Percentiles rank a stretch among this genome's conserved stretches.
Evolutionary conservation across 2,329 filamentous ascomycete genomes (phyloP).

Genomic region (Trichoderma lentiforme): DNA sequence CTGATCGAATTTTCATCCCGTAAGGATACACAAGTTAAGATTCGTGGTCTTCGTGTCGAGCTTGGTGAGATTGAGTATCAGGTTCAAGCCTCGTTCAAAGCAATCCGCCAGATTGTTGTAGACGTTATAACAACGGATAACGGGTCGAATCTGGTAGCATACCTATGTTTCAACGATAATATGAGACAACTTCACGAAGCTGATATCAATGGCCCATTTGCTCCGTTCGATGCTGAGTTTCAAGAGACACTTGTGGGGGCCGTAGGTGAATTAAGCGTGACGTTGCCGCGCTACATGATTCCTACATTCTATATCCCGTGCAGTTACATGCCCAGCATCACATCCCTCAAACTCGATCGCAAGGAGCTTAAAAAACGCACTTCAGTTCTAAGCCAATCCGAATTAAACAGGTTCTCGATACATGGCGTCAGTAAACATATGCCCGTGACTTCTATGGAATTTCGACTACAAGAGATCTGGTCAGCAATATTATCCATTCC

Average conservation of each 20-base stretch:
- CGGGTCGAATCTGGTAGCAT: background rate
- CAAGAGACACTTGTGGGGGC: slow-evolving; percentile 21
- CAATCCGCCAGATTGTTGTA: slow-evolving; percentile 6
- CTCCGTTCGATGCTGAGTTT: background rate
- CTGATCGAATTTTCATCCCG: slow-evolving; percentile 11
- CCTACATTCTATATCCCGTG: slow-evolving; percentile 23
- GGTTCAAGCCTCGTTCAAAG: background rate
- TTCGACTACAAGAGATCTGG: slow-evolving; percentile 19
- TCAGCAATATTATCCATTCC: slow-evolving; percentile 16
- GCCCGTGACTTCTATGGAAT: background rate
- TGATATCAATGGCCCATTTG: slow-evolving; percentile 17
- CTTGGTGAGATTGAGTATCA: slow-evolving; percentile 19
- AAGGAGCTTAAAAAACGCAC: background rate
- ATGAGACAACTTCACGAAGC: background rate
- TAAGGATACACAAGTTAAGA: slow-evolving; percentile 2
- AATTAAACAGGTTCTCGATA: background rate
- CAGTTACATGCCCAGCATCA: slow-evolving; percentile 20
- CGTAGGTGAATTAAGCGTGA: slow-evolving; percentile 5
- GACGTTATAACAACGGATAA: background rate
- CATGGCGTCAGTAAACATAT: background rate
- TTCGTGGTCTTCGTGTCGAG: background rate
- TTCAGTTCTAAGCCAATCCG: background rate
- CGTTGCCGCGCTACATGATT: slow-evolving; percentile 23
- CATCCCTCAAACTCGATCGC: slow-evolving; percentile 21
- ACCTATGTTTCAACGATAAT: slow-evolving; percentile 13